Evolutionary conservation across 257 asterid species (phyloP).

Genomic region (Euphrasia confusa): DNA sequence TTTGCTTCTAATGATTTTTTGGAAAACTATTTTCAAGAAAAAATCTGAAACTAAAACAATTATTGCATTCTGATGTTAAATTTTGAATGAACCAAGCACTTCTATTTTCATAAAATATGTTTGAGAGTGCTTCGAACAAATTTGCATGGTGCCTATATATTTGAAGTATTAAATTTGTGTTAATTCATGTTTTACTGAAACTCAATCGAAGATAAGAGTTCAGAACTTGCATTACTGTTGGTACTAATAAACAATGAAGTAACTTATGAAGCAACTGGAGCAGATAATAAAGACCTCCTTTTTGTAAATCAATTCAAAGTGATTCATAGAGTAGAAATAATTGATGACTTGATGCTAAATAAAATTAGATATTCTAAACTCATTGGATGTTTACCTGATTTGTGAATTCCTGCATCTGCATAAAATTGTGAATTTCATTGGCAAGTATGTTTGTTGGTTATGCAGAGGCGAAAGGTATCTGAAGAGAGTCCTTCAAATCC

Average conservation of each 20-base stretch:
- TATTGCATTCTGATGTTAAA: background rate
- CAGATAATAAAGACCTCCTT: background rate
- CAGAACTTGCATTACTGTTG: background rate
- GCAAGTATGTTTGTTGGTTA: constrained; percentile 14
- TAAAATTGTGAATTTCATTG: constrained; percentile 10
- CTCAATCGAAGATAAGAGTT: no score
- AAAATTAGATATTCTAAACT: background rate
- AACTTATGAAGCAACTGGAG: background rate
- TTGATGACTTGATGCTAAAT: background rate
- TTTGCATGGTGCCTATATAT: no score
- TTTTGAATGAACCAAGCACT: constrained; percentile 2
- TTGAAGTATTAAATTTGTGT: no score
- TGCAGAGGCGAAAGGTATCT: constrained; percentile 49
- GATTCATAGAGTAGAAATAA: no score
- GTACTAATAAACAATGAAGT: background rate
- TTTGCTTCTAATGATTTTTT: background rate
- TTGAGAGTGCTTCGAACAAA: no score
- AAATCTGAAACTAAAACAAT: constrained; percentile 1
- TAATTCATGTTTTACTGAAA: no score
- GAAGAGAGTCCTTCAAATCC: constrained; percentile 37
- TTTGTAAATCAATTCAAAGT: background rate
- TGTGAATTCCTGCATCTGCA: constrained; percentile 1
- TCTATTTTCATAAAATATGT: background rate
- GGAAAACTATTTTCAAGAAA: background rate
- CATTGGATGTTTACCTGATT: background rate